These are phyloP conservation scores for Thalassiosira hispida DNA, from an alignment of 352 stramenopile genomes.

Conservation along the genomic window DNA sequence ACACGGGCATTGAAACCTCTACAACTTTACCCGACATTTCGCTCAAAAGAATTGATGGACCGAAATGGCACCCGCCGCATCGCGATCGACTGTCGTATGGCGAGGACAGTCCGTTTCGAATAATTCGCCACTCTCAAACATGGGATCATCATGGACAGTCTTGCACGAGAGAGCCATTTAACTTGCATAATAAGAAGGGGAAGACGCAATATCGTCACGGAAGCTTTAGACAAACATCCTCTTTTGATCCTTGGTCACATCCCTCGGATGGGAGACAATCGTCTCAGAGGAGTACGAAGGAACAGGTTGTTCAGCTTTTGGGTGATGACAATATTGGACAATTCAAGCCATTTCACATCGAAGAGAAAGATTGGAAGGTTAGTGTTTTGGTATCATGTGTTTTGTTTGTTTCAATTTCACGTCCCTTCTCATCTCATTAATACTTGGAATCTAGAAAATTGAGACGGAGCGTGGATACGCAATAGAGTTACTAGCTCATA, in stretches of 20 bases:
- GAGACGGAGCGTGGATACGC: slow-evolving; percentile 76
- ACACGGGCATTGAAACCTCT: neutral
- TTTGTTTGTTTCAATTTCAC: neutral
- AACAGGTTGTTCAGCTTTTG: neutral
- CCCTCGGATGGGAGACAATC: neutral
- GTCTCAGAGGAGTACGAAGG: neutral
- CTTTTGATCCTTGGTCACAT: slow-evolving; percentile 29
- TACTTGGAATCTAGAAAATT: slow-evolving; percentile 33
- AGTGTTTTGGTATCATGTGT: neutral
- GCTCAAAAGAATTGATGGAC: slow-evolving; percentile 2
- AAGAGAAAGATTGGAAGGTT: slow-evolving; percentile 22
- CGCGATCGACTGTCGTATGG: slow-evolving; percentile 3
- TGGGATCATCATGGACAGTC: slow-evolving; percentile 28
- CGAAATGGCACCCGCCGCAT: slow-evolving; percentile 22
- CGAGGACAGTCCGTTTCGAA: slow-evolving; percentile 18
- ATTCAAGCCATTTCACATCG: neutral
- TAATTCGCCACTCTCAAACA: slow-evolving; percentile 31
- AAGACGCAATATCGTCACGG: neutral
- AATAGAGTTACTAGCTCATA: slow-evolving; percentile 64
- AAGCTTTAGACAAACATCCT: slow-evolving; percentile 11
- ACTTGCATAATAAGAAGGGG: neutral
- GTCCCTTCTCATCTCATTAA: neutral
- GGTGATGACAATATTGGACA: neutral
- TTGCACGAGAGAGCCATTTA: neutral
- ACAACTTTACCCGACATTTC: neutral